Evolutionary conservation across 345 rosid genomes (phyloP).

Genomic region (Aethionema arabicum): DNA sequence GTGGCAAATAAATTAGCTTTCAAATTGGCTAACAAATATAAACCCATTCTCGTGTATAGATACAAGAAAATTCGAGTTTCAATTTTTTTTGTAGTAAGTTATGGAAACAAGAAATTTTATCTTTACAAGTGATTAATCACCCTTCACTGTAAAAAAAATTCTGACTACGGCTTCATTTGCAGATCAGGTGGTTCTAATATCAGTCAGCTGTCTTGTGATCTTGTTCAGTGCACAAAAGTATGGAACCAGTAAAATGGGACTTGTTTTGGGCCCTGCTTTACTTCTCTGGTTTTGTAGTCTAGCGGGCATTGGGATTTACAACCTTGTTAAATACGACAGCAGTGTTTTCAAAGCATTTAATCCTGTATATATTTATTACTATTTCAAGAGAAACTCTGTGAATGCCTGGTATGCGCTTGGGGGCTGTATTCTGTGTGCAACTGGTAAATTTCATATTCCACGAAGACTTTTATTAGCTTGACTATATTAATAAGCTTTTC

Average conservation of each 20-base stretch:
- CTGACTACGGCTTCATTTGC: constrained; percentile 45
- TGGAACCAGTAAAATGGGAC: constrained; percentile 98
- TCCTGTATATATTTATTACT: constrained; percentile 81
- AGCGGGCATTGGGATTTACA: constrained; percentile 84
- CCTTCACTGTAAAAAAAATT: constrained; percentile 23
- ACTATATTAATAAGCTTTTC: constrained; percentile 12
- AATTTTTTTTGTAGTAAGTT: neutral
- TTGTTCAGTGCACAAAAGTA: constrained; percentile 95
- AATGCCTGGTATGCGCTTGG: constrained; percentile 97
- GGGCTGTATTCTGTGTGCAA: constrained; percentile 93
- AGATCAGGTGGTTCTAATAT: constrained; percentile 86
- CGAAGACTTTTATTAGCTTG: constrained; percentile 3
- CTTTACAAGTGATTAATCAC: neutral
- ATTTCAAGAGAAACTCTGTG: constrained; percentile 79
- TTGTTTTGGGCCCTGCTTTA: constrained; percentile 90
- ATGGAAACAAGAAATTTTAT: neutral
- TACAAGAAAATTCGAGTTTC: neutral
- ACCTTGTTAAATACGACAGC: constrained; percentile 71
- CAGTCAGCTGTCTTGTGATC: constrained; percentile 86
- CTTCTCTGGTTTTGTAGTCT: constrained; percentile 94
- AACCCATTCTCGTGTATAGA: constrained; percentile 3
- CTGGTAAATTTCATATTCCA: constrained; percentile 54
- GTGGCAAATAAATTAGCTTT: constrained; percentile 8
- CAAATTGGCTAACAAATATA: constrained; percentile 1
- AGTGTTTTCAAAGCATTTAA: constrained; percentile 87